phyloP scores from a whole-genome alignment of 345 rosid species.

The Trapa incisa region DNA sequence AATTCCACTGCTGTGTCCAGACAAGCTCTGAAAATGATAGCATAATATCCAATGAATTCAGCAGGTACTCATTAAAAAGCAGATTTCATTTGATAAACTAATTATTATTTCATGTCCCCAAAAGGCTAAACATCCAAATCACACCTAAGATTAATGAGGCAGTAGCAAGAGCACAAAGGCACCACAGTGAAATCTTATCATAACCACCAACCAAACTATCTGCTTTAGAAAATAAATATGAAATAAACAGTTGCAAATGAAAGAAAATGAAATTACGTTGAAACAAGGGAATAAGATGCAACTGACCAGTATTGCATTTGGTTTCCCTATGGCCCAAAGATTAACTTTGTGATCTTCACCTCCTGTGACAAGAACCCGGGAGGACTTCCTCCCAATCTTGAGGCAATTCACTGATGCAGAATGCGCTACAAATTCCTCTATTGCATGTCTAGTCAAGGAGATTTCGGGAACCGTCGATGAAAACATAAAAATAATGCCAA shows the following conservation, averaged over 20 bases:
- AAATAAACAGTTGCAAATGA: not conserved
- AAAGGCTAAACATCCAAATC: not conserved
- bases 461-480: slow-evolving; percentile 6
- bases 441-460: slow-evolving; percentile 12
- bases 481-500: not conserved
- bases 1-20: slow-evolving; percentile 90
- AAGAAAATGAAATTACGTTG: not conserved
- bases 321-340: slow-evolving; percentile 99
- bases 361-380: slow-evolving; percentile 89
- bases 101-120: not conserved
- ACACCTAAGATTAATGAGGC: not conserved
- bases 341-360: slow-evolving; percentile 98
- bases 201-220: not conserved
- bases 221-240: not conserved
- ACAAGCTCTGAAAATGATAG: slow-evolving; percentile 55
- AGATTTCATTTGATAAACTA: not conserved
- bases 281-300: slow-evolving; percentile 14
- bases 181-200: not conserved
- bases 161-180: not conserved
- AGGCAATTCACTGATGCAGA: slow-evolving; percentile 86
- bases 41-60: not conserved
- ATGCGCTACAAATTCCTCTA: slow-evolving; percentile 99
- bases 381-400: slow-evolving; percentile 90
- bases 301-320: slow-evolving; percentile 94
- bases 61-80: not conserved